Percentiles rank a stretch among this genome's conserved stretches.
Conservation (phyloP, 345 rosid species). For the Eucalyptus grandis region DNA sequence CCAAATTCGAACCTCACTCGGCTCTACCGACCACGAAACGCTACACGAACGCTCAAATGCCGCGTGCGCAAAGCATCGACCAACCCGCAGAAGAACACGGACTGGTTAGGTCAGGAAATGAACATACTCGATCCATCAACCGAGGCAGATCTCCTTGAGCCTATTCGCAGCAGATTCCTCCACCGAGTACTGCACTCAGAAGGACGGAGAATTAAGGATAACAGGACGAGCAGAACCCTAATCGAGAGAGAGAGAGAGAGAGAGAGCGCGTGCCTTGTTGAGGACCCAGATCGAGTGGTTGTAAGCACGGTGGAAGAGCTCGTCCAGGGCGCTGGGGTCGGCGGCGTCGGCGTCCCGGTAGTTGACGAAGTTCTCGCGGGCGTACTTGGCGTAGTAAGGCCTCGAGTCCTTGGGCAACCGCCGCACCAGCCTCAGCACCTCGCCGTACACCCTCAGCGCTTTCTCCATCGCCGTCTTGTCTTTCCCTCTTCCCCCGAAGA, state of each 20-base stretch:
- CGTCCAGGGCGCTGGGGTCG: constrained; percentile 48
- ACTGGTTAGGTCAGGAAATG: neutral
- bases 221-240: neutral
- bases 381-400: constrained; percentile 87
- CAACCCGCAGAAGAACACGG: neutral
- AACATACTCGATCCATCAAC: neutral
- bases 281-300: constrained; percentile 94
- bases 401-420: constrained; percentile 66
- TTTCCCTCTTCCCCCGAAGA: neutral
- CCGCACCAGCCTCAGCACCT: constrained; percentile 67
- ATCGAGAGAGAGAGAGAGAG: neutral
- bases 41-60: neutral
- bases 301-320: constrained; percentile 76
- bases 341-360: constrained; percentile 58
- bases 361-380: constrained; percentile 83
- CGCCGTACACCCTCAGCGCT: constrained; percentile 63
- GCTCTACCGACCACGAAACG: neutral
- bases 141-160: constrained; percentile 41
- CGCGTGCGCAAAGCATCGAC: neutral
- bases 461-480: constrained; percentile 37
- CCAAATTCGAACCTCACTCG: neutral
- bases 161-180: constrained; percentile 58
- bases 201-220: neutral
- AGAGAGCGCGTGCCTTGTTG: constrained; percentile 39
- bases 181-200: constrained; percentile 51